Percentiles rank a stretch among this genome's conserved stretches.
Evolutionary conservation across 2,329 filamentous ascomycete species (phyloP).

Genomic region (Orbilia blumenaviensis): DNA sequence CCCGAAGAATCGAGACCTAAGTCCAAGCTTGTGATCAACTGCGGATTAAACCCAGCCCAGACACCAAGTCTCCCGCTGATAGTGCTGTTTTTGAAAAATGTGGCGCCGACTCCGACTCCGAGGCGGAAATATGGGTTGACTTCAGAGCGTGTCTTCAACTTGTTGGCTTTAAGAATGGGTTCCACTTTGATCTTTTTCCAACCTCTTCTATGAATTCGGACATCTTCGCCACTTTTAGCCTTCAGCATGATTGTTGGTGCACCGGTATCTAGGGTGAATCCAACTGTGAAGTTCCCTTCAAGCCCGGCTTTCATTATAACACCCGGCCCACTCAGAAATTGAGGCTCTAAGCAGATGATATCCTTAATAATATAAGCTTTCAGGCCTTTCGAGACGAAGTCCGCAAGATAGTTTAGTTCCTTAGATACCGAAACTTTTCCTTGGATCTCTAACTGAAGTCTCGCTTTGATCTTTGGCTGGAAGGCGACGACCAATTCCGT

Average conservation of each 20-base stretch:
- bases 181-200: neutral
- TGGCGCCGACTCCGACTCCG: slow-evolving; percentile 17
- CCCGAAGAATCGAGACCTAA: slow-evolving; percentile 1
- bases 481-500: slow-evolving; percentile 4
- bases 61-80: slow-evolving; percentile 7
- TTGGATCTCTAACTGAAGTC: neutral
- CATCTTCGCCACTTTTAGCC: neutral
- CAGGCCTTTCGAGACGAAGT: neutral
- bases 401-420: slow-evolving; percentile 11
- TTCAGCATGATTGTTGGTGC: neutral
- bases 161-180: neutral
- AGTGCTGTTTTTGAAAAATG: slow-evolving; percentile 8
- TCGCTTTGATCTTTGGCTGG: slow-evolving; percentile 14
- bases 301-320: neutral
- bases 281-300: slow-evolving; percentile 23
- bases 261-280: slow-evolving; percentile 10
- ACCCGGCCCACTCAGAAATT: slow-evolving; percentile 28
- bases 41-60: slow-evolving; percentile 24
- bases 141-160: neutral
- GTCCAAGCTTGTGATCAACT: neutral
- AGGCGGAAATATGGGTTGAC: slow-evolving; percentile 26
- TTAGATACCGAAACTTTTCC: neutral
- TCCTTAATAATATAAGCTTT: neutral
- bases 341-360: slow-evolving; percentile 9
- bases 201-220: neutral